Evolutionary conservation across 2,329 filamentous ascomycete species (phyloP).

Genomic region (Pestalotiopsis sp.): DNA sequence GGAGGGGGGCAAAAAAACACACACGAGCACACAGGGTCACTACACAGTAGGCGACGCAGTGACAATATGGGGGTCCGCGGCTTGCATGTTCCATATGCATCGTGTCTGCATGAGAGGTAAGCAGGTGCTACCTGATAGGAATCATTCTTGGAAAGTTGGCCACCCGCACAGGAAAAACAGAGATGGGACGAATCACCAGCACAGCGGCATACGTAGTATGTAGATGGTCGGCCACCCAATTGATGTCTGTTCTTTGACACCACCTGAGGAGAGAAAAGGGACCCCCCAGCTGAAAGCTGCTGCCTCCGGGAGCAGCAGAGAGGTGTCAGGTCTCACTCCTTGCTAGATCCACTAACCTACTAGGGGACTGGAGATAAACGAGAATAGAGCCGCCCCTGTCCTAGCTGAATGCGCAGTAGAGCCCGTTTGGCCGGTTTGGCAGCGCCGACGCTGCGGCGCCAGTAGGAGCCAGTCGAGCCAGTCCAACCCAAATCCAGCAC

Average conservation of each 20-base stretch:
- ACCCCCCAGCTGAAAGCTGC: not conserved
- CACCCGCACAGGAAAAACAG: too few relatives aligned
- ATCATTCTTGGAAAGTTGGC: not conserved
- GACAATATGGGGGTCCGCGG: not conserved
- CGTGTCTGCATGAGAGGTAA: not conserved
- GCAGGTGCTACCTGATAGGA: not conserved
- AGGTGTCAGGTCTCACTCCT: conserved; percentile 3
- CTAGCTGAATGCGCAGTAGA: not conserved
- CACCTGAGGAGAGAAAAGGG: not conserved
- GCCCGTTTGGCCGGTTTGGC: not conserved
- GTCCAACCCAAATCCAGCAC: not conserved
- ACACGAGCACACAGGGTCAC: not conserved
- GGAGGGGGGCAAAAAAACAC: not conserved
- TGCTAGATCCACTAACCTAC: conserved; percentile 5
- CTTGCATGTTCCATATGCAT: not conserved
- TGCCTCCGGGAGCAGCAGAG: not conserved
- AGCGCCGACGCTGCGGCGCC: not conserved
- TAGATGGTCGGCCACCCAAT: not conserved
- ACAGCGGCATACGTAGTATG: not conserved
- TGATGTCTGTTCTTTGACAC: not conserved
- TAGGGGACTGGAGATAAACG: conserved; percentile 7
- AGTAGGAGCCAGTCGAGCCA: not conserved
- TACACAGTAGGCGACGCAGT: not conserved
- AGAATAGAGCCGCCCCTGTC: conserved; percentile 2
- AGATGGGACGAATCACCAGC: not conserved